These are phyloP conservation scores for Spiraea crenata DNA, from an alignment of 331 rosid genomes.

Conservation along the genomic window DNA sequence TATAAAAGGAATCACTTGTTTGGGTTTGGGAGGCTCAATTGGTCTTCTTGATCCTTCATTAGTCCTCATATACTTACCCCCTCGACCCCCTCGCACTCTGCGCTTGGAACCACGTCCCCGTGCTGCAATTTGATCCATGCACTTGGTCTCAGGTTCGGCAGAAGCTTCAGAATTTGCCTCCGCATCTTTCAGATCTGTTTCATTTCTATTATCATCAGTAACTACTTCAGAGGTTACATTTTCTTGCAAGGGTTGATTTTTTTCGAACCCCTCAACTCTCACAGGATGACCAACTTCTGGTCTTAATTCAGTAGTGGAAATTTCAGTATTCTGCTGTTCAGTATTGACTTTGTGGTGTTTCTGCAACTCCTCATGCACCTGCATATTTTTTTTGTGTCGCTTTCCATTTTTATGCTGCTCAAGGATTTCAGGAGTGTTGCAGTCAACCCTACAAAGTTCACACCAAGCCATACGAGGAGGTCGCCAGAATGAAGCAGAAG, in stretches of 20 bases:
- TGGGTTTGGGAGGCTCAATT: slow-evolving; percentile 49
- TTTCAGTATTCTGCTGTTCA: slow-evolving; percentile 42
- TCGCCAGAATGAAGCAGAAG: slow-evolving; percentile 39
- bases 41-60: slow-evolving; percentile 54
- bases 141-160: slow-evolving; percentile 36
- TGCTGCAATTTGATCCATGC: slow-evolving; percentile 35
- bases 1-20: slow-evolving; percentile 37
- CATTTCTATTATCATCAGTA: slow-evolving; percentile 41
- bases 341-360: slow-evolving; percentile 47
- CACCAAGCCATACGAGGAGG: slow-evolving; percentile 54
- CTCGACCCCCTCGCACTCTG: slow-evolving; percentile 61
- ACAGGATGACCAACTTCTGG: slow-evolving; percentile 41
- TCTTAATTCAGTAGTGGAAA: slow-evolving; percentile 47
- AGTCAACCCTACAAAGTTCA: slow-evolving; percentile 84
- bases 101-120: slow-evolving; percentile 61
- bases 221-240: slow-evolving; percentile 33
- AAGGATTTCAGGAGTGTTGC: slow-evolving; percentile 73
- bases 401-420: slow-evolving; percentile 82
- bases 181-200: slow-evolving; percentile 36
- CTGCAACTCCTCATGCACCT: slow-evolving; percentile 57
- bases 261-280: slow-evolving; percentile 39
- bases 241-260: slow-evolving; percentile 30
- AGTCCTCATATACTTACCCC: slow-evolving; percentile 45
- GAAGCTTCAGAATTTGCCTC: slow-evolving; percentile 42
- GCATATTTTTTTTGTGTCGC: slow-evolving; percentile 63